phyloP scores from a whole-genome alignment of 2,329 filamentous ascomycete genomes.

The Tolypocladium paradoxum region DNA sequence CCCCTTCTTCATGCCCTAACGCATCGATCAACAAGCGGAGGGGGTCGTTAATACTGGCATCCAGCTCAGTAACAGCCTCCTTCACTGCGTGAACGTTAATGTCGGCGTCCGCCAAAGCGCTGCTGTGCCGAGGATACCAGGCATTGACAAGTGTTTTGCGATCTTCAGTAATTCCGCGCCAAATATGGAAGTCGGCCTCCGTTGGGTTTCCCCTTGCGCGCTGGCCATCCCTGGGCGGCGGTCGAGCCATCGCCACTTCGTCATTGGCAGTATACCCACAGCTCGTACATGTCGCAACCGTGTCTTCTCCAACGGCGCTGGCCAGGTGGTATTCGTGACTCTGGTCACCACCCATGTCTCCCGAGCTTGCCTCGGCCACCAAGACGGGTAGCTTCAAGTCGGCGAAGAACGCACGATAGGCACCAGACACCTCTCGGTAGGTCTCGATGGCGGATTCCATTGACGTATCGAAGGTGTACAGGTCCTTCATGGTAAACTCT shows the following conservation, averaged over 20 bases:
- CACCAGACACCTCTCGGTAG: slow-evolving; percentile 61
- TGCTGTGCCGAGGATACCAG: slow-evolving; percentile 43
- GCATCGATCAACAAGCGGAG: slow-evolving; percentile 39
- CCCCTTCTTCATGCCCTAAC: slow-evolving; percentile 9
- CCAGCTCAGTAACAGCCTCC: slow-evolving; percentile 52
- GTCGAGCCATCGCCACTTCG: slow-evolving; percentile 54
- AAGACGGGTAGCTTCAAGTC: slow-evolving; percentile 76
- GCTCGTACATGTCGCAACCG: slow-evolving; percentile 59
- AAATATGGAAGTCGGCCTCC: slow-evolving; percentile 26
- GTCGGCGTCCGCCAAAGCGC: slow-evolving; percentile 16
- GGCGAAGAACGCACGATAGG: slow-evolving; percentile 69
- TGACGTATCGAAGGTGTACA: slow-evolving; percentile 84
- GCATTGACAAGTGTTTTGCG: slow-evolving; percentile 57
- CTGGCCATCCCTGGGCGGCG: not conserved
- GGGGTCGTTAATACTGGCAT: slow-evolving; percentile 57
- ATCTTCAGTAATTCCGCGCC: slow-evolving; percentile 59
- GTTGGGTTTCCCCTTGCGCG: not conserved
- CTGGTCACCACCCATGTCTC: slow-evolving; percentile 86
- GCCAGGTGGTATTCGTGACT: slow-evolving; percentile 94
- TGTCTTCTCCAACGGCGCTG: slow-evolving; percentile 73
- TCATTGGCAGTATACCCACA: slow-evolving; percentile 80
- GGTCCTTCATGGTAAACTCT: slow-evolving; percentile 96
- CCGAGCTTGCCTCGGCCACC: slow-evolving; percentile 81
- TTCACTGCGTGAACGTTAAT: slow-evolving; percentile 53
- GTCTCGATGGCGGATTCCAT: slow-evolving; percentile 61